These are phyloP conservation scores for Funneliformis geosporum DNA, from an alignment of 192 early-diverging fungal genomes.

Conservation along the genomic window DNA sequence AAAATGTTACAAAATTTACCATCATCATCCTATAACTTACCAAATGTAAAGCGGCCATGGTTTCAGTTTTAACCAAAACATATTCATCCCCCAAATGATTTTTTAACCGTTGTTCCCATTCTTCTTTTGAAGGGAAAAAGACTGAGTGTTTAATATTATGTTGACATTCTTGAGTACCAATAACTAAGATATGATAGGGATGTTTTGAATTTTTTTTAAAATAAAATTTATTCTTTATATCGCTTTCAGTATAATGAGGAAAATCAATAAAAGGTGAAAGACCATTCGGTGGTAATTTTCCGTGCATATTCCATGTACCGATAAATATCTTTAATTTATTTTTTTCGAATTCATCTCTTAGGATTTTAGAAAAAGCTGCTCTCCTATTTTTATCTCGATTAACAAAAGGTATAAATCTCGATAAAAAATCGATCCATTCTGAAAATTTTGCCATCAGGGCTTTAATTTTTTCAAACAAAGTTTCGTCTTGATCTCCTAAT, in stretches of 20 bases:
- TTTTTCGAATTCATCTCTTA: slow-evolving; percentile 14
- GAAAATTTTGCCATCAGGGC: neutral
- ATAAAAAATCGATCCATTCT: neutral
- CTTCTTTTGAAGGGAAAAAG: slow-evolving; percentile 51
- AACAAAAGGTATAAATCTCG: neutral
- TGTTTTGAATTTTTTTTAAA: slow-evolving; percentile 36
- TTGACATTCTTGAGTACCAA: slow-evolving; percentile 61
- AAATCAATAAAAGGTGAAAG: slow-evolving; percentile 25
- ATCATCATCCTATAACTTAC: neutral
- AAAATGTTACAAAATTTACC: neutral
- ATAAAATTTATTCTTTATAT: slow-evolving; percentile 26
- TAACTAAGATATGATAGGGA: slow-evolving; percentile 54
- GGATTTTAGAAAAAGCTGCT: neutral
- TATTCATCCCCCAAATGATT: slow-evolving; percentile 44
- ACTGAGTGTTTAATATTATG: slow-evolving; percentile 54
- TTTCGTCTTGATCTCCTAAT: neutral
- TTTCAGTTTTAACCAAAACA: slow-evolving; percentile 50
- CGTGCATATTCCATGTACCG: slow-evolving; percentile 60
- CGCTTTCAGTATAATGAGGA: neutral
- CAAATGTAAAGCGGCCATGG: slow-evolving; percentile 53
- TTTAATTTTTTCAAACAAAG: neutral
- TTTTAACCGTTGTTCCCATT: slow-evolving; percentile 48
- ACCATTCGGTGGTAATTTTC: slow-evolving; percentile 26
- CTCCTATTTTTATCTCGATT: neutral
- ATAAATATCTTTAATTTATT: slow-evolving; percentile 56